phyloP scores from a whole-genome alignment of 257 asterid genomes.

The Solanum verrucosum region DNA sequence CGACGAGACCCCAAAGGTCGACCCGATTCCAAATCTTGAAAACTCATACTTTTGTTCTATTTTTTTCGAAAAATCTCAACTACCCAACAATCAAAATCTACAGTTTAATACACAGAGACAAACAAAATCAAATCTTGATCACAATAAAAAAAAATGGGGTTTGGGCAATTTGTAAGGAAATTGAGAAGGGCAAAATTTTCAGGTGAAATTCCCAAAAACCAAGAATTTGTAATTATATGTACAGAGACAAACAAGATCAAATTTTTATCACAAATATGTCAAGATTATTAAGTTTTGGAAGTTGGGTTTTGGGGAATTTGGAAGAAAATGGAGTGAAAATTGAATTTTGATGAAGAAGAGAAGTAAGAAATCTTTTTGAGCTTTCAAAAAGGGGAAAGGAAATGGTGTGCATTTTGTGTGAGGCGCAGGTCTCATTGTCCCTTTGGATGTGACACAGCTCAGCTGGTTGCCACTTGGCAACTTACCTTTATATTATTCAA shows the following conservation, averaged over 20 bases:
- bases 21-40: slow-evolving; percentile 44
- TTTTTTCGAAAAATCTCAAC: neutral
- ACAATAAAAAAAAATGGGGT: neutral
- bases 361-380: neutral
- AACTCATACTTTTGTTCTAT: slow-evolving; percentile 19
- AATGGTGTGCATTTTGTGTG: neutral
- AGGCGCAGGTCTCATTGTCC: neutral
- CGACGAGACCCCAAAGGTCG: neutral
- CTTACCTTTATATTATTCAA: neutral
- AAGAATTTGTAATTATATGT: neutral
- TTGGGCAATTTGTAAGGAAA: neutral
- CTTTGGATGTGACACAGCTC: neutral
- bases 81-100: neutral
- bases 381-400: neutral
- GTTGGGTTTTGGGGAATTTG: neutral
- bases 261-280: neutral
- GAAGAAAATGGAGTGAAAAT: neutral
- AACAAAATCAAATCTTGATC: neutral
- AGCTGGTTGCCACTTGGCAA: neutral
- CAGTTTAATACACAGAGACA: neutral
- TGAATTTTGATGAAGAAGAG: neutral
- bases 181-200: neutral
- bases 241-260: neutral
- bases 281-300: neutral
- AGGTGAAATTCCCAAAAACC: neutral